Base-by-base conservation (phyloP, 2,329 filamentous ascomycete species). In the Mariannaea sp. region DNA sequence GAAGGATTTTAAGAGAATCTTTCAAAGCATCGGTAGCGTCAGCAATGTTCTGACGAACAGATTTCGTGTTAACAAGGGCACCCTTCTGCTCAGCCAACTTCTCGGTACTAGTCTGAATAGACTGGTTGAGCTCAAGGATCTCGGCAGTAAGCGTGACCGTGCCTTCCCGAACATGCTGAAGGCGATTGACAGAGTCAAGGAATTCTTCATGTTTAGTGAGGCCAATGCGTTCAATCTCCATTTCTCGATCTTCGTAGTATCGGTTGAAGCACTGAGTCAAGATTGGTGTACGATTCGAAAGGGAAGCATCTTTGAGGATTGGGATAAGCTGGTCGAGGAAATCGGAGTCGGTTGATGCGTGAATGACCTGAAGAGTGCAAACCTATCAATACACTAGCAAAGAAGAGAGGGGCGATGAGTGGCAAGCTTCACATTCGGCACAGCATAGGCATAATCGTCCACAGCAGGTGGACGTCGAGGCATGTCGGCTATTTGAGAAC, bases 151-250 rank as follows among this genome's bases (percentile, higher is more conserved):
- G 77, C 39, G 84, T 81, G 33, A 96, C 91, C 1, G 93, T 97
- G 33, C 91, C 92, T 71, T 97, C 90, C 48, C 93, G 88, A 45
- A 97, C 92, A 54, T 85, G 84, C 64, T 97, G 89, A n/a, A 99
- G 83, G 68, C 95, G 91, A 66, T 94, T 95, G 62, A 99, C 92
- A 0, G 93, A 97, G 60, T 84, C 85, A 27, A 97, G 87, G 68
- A 99, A 99, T 67, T 97, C 94, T 68, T 97, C 93, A 68, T 99
- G 94, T 66, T 97, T 96, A 9, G 90, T 93, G 66, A 96, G 86
- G 65, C 94, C 96, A 65, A 97, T 95, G 17, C 85, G 85, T 75
- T 99, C 94, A 60, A 99, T 97, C 65, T 97, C 92, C 12, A 83
- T 75, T 71, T 99, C 94, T 56, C 92, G 87, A 40, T 94, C 90